A percentile compares a stretch with the other conserved stretches of the same genome.
phyloP scores from a whole-genome alignment of 1,284 basidiomycete species.

The Cystobasidiaceae sp. region DNA sequence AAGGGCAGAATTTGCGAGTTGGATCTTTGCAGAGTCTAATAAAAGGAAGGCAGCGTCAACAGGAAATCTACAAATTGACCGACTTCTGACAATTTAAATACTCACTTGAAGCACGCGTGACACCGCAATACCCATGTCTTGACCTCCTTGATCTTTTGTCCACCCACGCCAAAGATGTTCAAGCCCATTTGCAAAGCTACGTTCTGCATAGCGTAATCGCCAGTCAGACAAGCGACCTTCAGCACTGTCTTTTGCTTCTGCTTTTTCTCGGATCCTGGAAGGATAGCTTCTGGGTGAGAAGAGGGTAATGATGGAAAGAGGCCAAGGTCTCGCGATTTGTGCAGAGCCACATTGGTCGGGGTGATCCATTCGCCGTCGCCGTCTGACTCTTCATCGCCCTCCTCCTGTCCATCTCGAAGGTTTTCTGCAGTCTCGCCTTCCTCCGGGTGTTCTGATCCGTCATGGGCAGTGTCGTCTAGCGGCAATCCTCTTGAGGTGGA shows the following conservation, averaged over 20 bases:
- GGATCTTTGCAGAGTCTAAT: constrained; percentile 88
- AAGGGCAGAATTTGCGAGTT: constrained; percentile 93
- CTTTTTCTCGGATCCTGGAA: constrained; percentile 1
- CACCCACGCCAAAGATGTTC: constrained; percentile 83
- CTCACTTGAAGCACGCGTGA: constrained; percentile 98
- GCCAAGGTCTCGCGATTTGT: constrained; percentile 84
- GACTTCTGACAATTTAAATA: too few species aligned
- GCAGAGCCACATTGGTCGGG: constrained; percentile 73
- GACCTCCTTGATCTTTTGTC: constrained; percentile 80
- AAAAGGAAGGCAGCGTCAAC: neutral
- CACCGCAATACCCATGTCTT: constrained; percentile 95
- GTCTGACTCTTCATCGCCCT: constrained; percentile 48
- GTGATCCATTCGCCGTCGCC: constrained; percentile 98
- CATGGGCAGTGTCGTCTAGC: too few species aligned
- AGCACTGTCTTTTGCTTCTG: constrained; percentile 48
- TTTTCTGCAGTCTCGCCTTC: constrained; percentile 30
- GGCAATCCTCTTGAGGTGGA: too few species aligned
- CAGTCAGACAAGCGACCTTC: constrained; percentile 78
- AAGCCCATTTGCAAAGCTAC: constrained; percentile 93
- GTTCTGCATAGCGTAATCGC: constrained; percentile 99
- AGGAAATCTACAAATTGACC: neutral
- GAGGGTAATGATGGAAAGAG: constrained; percentile 48
- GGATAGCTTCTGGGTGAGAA: constrained; percentile 19
- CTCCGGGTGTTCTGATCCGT: constrained; percentile 19
- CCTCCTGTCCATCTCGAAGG: neutral